Percentiles rank a stretch among this genome's conserved stretches.
These are phyloP conservation scores for Verticillium albo-atrum DNA, from an alignment of 2,329 filamentous ascomycete species.

Conservation along the genomic window DNA sequence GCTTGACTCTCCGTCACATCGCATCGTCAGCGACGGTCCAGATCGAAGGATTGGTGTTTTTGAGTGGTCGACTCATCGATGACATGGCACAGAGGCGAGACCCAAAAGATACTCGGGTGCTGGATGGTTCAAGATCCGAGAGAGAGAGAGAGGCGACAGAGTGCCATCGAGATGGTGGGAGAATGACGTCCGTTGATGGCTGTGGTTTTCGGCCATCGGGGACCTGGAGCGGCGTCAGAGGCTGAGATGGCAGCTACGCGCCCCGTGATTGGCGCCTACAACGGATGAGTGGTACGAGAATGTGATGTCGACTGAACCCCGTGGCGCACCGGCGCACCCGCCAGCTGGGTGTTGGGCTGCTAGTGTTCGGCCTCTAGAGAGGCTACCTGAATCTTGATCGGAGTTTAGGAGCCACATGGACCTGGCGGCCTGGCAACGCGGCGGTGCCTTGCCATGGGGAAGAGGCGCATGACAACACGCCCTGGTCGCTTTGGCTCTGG, in stretches of 20 bases:
- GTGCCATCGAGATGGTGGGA: neutral
- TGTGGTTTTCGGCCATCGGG: neutral
- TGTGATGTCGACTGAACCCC: neutral
- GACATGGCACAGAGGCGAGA: neutral
- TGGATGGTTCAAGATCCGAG: neutral
- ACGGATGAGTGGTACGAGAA: neutral
- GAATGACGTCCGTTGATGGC: neutral
- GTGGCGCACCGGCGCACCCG: neutral
- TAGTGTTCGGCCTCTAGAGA: neutral
- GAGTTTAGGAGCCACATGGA: neutral
- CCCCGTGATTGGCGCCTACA: neutral
- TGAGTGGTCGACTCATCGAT: neutral
- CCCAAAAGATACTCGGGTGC: neutral
- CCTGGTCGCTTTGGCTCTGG: neutral
- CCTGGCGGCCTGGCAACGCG: neutral
- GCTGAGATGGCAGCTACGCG: neutral
- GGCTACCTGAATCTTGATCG: neutral
- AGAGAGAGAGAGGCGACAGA: neutral
- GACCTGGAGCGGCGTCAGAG: conserved; percentile 1
- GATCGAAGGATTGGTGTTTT: neutral
- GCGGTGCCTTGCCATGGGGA: neutral
- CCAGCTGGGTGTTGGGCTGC: neutral
- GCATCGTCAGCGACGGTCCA: neutral
- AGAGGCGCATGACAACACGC: neutral
- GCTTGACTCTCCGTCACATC: neutral